Evolutionary conservation across 2,329 filamentous ascomycete genomes (phyloP).

Genomic region (Xylaria sp.): DNA sequence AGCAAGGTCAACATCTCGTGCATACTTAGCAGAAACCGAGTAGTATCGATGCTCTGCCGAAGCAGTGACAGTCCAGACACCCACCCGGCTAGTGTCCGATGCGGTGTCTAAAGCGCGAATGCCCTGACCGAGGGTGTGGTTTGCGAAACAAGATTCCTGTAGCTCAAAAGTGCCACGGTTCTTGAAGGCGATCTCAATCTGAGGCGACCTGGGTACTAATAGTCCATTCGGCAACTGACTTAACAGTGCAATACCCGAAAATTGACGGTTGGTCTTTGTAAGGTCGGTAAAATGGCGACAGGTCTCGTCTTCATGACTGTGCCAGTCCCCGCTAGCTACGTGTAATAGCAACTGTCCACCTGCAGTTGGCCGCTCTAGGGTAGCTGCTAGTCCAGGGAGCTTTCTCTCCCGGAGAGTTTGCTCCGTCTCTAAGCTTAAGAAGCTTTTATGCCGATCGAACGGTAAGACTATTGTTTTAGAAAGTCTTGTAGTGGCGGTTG

Average conservation of each 20-base stretch:
- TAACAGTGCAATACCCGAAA: not conserved
- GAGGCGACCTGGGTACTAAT: not conserved
- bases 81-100: constrained; percentile 45
- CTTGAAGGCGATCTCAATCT: constrained; percentile 13
- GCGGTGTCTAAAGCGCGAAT: constrained; percentile 50
- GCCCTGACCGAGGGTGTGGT: not conserved
- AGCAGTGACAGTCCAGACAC: constrained; percentile 57
- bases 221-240: not conserved
- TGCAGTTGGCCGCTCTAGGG: not conserved
- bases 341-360: not conserved
- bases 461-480: not conserved
- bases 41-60: constrained; percentile 39
- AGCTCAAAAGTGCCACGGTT: not conserved
- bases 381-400: not conserved
- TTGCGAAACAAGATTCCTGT: not conserved
- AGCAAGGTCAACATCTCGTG: not conserved
- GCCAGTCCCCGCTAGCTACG: constrained; percentile 1
- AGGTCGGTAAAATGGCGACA: not conserved
- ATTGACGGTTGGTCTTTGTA: not conserved
- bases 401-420: not conserved
- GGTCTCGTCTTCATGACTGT: not conserved
- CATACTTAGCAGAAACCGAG: constrained; percentile 44
- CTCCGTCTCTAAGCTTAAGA: not conserved
- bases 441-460: not conserved
- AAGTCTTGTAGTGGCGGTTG: not conserved